A percentile compares a stretch with the other conserved stretches of the same genome.
Evolutionary conservation across 2,329 filamentous ascomycete genomes (phyloP).

Genomic region (Davidsoniella virescens): DNA sequence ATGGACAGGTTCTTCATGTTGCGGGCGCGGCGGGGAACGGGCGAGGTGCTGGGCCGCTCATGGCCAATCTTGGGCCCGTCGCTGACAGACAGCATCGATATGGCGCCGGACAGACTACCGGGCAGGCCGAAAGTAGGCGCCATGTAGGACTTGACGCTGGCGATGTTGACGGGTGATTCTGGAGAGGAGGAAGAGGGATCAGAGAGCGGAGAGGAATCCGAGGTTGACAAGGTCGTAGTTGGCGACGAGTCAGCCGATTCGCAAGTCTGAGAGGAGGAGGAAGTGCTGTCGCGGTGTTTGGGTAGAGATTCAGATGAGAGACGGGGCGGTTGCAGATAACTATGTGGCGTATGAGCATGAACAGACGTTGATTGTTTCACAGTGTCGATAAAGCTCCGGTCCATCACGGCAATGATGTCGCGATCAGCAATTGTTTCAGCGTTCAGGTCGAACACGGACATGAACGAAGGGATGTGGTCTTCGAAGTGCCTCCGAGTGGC

Average conservation of each 20-base stretch:
- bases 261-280: slow-evolving; percentile 48
- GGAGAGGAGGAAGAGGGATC: slow-evolving; percentile 88
- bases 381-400: slow-evolving; percentile 35
- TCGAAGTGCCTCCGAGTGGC: slow-evolving; percentile 45
- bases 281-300: slow-evolving; percentile 23
- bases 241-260: slow-evolving; percentile 89
- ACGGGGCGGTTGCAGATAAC: neutral
- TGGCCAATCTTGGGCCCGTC: slow-evolving; percentile 22
- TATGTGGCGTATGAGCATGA: too few species aligned
- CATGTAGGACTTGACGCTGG: slow-evolving; percentile 53
- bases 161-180: slow-evolving; percentile 66
- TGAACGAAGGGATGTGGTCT: slow-evolving; percentile 59
- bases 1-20: slow-evolving; percentile 77
- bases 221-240: slow-evolving; percentile 82
- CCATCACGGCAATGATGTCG: slow-evolving; percentile 26
- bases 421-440: slow-evolving; percentile 36
- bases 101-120: slow-evolving; percentile 16
- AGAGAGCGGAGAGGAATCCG: slow-evolving; percentile 77
- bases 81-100: slow-evolving; percentile 25
- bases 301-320: neutral
- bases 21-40: slow-evolving; percentile 53
- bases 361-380: too few species aligned
- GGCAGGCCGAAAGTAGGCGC: slow-evolving; percentile 36
- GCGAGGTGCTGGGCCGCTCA: slow-evolving; percentile 48
- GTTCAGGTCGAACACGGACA: slow-evolving; percentile 58